These are phyloP conservation scores for Meyerozyma carpophila DNA, from an alignment of 1,139 yeast genomes.

Conservation along the genomic window DNA sequence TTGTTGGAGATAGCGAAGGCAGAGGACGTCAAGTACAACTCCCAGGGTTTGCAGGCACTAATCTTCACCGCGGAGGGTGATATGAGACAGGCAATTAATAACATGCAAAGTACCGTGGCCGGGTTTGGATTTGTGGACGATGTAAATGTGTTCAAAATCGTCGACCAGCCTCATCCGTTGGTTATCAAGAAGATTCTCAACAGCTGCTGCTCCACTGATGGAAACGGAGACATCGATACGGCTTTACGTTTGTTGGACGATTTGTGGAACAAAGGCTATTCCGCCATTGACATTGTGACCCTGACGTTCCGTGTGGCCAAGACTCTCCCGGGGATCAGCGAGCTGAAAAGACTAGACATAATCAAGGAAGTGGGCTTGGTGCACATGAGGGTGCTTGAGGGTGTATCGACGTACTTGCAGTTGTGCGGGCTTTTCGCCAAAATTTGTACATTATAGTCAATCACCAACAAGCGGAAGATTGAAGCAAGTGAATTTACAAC, in stretches of 20 bases:
- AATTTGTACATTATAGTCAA: slow-evolving; percentile 26
- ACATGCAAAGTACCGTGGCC: slow-evolving; percentile 87
- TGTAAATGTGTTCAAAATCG: slow-evolving; percentile 89
- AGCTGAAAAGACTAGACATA: slow-evolving; percentile 63
- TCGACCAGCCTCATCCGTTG: slow-evolving; percentile 94
- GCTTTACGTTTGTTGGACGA: slow-evolving; percentile 63
- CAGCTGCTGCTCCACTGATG: slow-evolving; percentile 38
- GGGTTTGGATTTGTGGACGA: slow-evolving; percentile 90
- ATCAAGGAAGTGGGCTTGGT: slow-evolving; percentile 84
- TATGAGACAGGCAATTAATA: slow-evolving; percentile 97
- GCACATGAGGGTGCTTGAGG: slow-evolving; percentile 90
- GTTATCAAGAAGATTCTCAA: slow-evolving; percentile 70
- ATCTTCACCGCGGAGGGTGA: slow-evolving; percentile 98
- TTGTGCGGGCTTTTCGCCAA: slow-evolving; percentile 78
- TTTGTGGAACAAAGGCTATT: slow-evolving; percentile 87
- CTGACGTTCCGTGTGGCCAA: slow-evolving; percentile 87
- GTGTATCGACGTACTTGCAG: slow-evolving; percentile 84
- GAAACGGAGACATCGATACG: slow-evolving; percentile 50
- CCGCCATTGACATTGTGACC: slow-evolving; percentile 88
- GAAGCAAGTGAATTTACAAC: too few relatives aligned
- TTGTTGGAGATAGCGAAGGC: slow-evolving; percentile 63
- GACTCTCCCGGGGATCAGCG: slow-evolving; percentile 62
- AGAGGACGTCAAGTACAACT: slow-evolving; percentile 74
- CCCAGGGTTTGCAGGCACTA: slow-evolving; percentile 89
- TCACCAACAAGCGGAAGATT: too few relatives aligned